Evolutionary conservation across 306 rosid species (phyloP).

Genomic region (Arachis stenosperma): DNA sequence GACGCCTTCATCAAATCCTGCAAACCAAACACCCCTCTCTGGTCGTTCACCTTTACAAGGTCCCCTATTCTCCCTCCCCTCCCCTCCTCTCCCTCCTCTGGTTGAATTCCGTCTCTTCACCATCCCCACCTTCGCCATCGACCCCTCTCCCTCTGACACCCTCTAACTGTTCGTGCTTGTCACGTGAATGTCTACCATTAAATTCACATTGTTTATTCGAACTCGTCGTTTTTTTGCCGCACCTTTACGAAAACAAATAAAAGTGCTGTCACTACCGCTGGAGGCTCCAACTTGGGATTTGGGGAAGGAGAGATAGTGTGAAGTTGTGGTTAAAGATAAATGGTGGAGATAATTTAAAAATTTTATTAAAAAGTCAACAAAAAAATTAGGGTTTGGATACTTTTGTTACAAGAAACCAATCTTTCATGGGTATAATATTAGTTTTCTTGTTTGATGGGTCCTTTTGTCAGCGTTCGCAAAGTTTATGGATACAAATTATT

Average conservation of each 20-base stretch:
- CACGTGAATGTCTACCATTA: constrained; percentile 45
- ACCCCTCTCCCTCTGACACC: not conserved
- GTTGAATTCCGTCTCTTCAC: constrained; percentile 34
- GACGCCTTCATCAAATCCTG: constrained; percentile 87
- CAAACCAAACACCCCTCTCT: constrained; percentile 65
- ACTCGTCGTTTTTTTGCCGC: constrained; percentile 24
- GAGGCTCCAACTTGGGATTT: no score
- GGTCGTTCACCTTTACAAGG: constrained; percentile 65
- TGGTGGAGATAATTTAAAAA: no score
- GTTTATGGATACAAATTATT: no score
- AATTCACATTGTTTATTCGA: constrained; percentile 42
- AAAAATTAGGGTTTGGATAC: no score
- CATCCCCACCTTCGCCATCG: not conserved
- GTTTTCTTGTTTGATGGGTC: no score
- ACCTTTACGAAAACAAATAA: constrained; percentile 18
- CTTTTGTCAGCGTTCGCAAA: no score
- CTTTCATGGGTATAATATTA: no score
- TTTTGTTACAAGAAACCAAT: no score
- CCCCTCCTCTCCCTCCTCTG: constrained; percentile 34
- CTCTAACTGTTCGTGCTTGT: not conserved
- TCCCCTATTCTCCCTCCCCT: constrained; percentile 39
- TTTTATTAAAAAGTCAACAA: no score
- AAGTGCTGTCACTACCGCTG: not conserved
- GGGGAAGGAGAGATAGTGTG: no score
- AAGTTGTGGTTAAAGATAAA: no score